Base-by-base conservation (phyloP, 805 yeast species). In the Isabelozyma rhagii region DNA sequence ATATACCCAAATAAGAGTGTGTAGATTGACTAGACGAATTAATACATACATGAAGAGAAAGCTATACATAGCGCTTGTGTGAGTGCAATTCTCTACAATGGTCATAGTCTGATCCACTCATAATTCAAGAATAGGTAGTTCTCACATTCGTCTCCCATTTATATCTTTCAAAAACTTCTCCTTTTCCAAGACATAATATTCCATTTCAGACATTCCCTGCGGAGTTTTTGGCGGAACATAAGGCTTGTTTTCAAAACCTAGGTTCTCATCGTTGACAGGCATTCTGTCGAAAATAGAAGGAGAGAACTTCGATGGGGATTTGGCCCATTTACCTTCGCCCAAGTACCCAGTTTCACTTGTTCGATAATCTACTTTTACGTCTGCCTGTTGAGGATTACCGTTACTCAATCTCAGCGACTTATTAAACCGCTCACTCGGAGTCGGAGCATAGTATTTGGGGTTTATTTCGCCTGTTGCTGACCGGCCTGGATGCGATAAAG, bases 201-300 rank as follows among this genome's bases (percentile, higher is more conserved):
- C 79, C 55, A 55, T 59, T 41, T 72, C 78, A 13, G 72, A 62
- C 40, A 74, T 53, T 3, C 79, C 79, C 41, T 60, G 56, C 1
- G 79, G 79, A 18, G 73, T 67, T 54, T 74, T 74, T 1, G 79
- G 78, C 2, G 79, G 79, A 8, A 74, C 75, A 14, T 58, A 54
- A 2, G 78, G 78, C 51, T 73, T 74, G 47, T 60, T 56, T 39
- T 57, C 64, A 42, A 47, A 59, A 13, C 62, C 65, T 11, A 36
- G 34, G 28, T 60, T 57, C 34, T 60, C 68, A 41, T 58, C 63
- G n/a, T 46, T 46, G 10, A 31, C 41, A 2, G 55, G 57, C 18
- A 67, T 58, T 42, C 71, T 52, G 51, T 71, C 72, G 49, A 70
- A 71, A 4, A 70, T 61, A 6, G 68, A 61, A 2, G 76, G 75